Evolutionary conservation across 1,139 yeast genomes (phyloP).

Genomic region (Kodamaea sp.): DNA sequence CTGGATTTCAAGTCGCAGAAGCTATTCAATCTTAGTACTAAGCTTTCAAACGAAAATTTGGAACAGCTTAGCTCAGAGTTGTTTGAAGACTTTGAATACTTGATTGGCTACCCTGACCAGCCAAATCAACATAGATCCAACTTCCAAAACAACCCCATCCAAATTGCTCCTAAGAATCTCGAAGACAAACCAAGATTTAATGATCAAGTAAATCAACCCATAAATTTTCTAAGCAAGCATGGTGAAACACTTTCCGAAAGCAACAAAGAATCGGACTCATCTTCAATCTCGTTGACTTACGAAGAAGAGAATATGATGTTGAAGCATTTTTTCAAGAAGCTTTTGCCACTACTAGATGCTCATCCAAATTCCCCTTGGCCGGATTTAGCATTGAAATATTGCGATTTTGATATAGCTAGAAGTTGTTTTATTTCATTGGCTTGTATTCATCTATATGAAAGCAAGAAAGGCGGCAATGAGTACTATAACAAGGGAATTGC

Average conservation of each 20-base stretch:
- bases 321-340: slow-evolving; percentile 53
- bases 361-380: slow-evolving; percentile 64
- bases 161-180: background rate
- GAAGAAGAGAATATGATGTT: slow-evolving; percentile 52
- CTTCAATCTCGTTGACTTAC: slow-evolving; percentile 20
- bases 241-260: background rate
- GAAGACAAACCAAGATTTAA: too few relatives aligned
- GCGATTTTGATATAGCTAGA: slow-evolving; percentile 56
- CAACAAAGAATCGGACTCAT: background rate
- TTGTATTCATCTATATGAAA: slow-evolving; percentile 54
- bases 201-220: background rate
- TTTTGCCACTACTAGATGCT: slow-evolving; percentile 53
- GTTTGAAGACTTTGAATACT: slow-evolving; percentile 20
- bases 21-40: slow-evolving; percentile 2
- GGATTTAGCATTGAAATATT: slow-evolving; percentile 52
- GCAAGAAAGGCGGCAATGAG: slow-evolving; percentile 47
- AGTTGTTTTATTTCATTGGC: slow-evolving; percentile 55
- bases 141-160: background rate
- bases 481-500: slow-evolving; percentile 51
- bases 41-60: slow-evolving; percentile 14
- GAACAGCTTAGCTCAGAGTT: slow-evolving; percentile 18
- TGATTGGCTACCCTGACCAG: slow-evolving; percentile 13
- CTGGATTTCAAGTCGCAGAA: too few relatives aligned
- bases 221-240: background rate
- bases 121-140: background rate